Base-by-base conservation (phyloP, 768 basidiomycete genomes). In the Auricularia heimuer region DNA sequence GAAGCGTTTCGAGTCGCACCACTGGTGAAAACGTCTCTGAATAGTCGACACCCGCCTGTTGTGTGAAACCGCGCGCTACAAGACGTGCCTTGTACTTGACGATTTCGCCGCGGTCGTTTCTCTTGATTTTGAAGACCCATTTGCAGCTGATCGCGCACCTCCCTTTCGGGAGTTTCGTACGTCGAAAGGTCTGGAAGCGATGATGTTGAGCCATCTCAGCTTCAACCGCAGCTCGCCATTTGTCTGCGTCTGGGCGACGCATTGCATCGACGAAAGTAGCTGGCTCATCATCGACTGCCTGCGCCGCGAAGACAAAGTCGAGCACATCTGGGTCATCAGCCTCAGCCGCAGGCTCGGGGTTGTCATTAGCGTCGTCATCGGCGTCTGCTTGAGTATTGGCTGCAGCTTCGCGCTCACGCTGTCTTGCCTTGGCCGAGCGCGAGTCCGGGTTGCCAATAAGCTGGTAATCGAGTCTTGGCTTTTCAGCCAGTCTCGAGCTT, bases 181-280 rank as follows among this genome's bases (percentile, higher is more conserved):
- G 47, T 1, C 67, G 68, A 4, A 73, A 74, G 66, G 4, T 68
- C 37, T 58, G 70, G 74, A 3, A 71, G 69, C 66, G 62, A 3
- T 54, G 29, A 0, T 74, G 65, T 4, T 68, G 66, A 0, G 12
- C 16, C 12, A 73, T 67, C 51, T 76, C 72, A 1, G 71, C 68
- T 12, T 66, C 10, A 24, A 71, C 65, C 2, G 72, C 74, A 1
- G 66, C 54, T 2, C 16, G 60, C 75, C 73, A 75, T 29, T 71
- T 39, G 0, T 62, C 64, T 1, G 66, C 63, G 34, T 70, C 68
- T 0, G 68, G 69, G 3, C 65, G 64, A 0, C 47, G 54, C 63
- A 73, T 66, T 3, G 72, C 72, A 11, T 74, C 70, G 0, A 36
- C 29, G 29, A 65, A 70, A 0, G 67, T 66, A 1, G 44, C 29